A percentile compares a stretch with the other conserved stretches of the same genome.
These are phyloP conservation scores for Botryotinia narcissicola DNA, from an alignment of 2,329 filamentous ascomycete species.

Conservation along the genomic window DNA sequence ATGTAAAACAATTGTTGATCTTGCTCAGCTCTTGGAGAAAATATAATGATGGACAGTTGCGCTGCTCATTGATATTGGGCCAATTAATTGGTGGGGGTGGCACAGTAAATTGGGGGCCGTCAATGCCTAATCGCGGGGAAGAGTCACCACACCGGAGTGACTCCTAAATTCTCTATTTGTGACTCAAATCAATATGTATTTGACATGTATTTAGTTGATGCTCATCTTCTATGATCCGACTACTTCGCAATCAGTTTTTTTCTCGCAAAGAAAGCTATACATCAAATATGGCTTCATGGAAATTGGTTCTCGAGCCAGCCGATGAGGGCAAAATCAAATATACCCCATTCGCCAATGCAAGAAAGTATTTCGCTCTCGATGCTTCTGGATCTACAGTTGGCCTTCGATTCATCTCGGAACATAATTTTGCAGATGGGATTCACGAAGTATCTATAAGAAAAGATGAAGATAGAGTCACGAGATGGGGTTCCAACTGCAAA, in stretches of 20 bases:
- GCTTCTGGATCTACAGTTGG: background rate
- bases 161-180: too few species aligned
- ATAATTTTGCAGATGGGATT: background rate
- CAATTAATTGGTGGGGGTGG: background rate
- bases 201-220: background rate
- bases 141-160: background rate
- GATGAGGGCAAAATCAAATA: background rate
- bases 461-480: slow-evolving; percentile 1
- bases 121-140: background rate
- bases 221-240: background rate
- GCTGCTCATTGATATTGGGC: background rate
- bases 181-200: background rate
- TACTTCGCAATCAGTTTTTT: background rate
- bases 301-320: background rate
- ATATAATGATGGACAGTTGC: background rate
- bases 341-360: background rate
- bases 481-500: background rate
- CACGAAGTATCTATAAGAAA: background rate
- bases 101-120: background rate
- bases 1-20: background rate
- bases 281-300: slow-evolving; percentile 4
- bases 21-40: background rate
- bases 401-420: background rate
- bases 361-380: background rate
- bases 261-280: background rate